phyloP scores from a whole-genome alignment of 495 filamentous ascomycete genomes.

The Penicillium silybi region DNA sequence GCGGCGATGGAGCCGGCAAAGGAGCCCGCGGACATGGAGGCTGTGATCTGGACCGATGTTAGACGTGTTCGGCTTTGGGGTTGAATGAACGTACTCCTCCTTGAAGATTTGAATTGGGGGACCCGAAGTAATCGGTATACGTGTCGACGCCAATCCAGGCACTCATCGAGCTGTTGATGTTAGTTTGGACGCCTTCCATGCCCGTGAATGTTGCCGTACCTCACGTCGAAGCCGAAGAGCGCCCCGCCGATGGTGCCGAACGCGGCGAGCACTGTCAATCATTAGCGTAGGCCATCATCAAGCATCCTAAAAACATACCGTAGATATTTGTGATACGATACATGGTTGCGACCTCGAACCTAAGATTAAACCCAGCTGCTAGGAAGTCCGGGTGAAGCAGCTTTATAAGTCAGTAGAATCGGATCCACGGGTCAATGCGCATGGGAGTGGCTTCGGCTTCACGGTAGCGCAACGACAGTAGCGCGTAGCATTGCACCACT shows the following conservation, averaged over 20 bases:
- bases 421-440: neutral
- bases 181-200: neutral
- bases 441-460: neutral
- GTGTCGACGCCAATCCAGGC: constrained; percentile 68
- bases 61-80: neutral
- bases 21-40: constrained; percentile 63
- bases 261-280: constrained; percentile 37
- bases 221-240: constrained; percentile 44
- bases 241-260: constrained; percentile 50
- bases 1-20: constrained; percentile 61
- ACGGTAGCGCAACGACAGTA: neutral
- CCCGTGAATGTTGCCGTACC: constrained; percentile 27
- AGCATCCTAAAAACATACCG: constrained; percentile 17
- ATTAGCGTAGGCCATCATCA: neutral
- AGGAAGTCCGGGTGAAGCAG: neutral
- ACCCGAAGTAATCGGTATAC: constrained; percentile 63
- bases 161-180: constrained; percentile 51
- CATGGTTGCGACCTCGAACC: constrained; percentile 21
- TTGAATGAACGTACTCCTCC: constrained; percentile 42
- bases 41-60: constrained; percentile 30
- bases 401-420: constrained; percentile 9
- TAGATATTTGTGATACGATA: constrained; percentile 46
- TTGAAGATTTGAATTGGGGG: constrained; percentile 59
- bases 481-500: constrained; percentile 11
- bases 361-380: neutral